Conservation (phyloP, 2,329 filamentous ascomycete genomes). For the Massarina eburnea region DNA sequence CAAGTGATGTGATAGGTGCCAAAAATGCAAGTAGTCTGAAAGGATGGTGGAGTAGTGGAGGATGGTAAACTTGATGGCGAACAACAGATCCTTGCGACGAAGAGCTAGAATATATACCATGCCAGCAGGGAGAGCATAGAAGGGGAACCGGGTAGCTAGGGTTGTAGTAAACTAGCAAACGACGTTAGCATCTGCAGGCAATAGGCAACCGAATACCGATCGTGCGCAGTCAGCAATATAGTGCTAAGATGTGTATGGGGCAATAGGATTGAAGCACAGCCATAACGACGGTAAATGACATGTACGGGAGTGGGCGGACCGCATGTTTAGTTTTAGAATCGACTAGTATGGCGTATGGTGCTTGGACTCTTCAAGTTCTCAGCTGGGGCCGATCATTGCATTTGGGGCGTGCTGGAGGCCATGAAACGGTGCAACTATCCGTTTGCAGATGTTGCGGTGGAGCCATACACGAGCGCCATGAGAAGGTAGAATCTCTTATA, state of each 20-base stretch:
- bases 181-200: constrained; percentile 33
- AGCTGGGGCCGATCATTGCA: constrained; percentile 29
- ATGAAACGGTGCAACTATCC: constrained; percentile 12
- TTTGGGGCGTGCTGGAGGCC: constrained; percentile 9
- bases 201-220: constrained; percentile 39
- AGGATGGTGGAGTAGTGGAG: constrained; percentile 11
- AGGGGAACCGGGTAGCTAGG: constrained; percentile 19
- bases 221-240: constrained; percentile 39
- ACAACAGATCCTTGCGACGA: constrained; percentile 18
- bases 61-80: constrained; percentile 13
- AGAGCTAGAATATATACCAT: constrained; percentile 39
- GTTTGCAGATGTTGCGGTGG: constrained; percentile 22
- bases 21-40: constrained; percentile 11
- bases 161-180: constrained; percentile 27
- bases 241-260: constrained; percentile 31
- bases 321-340: constrained; percentile 26
- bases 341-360: constrained; percentile 26
- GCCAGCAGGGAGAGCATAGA: constrained; percentile 16
- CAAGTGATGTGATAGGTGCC: constrained; percentile 11
- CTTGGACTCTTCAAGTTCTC: constrained; percentile 36
- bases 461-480: constrained; percentile 19
- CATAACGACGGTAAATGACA: constrained; percentile 35
- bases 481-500: neutral
- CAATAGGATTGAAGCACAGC: constrained; percentile 35
- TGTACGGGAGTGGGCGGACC: constrained; percentile 28